Evolutionary conservation across 495 filamentous ascomycete species (phyloP).

Genomic region (Talaromyces stipitatus): DNA sequence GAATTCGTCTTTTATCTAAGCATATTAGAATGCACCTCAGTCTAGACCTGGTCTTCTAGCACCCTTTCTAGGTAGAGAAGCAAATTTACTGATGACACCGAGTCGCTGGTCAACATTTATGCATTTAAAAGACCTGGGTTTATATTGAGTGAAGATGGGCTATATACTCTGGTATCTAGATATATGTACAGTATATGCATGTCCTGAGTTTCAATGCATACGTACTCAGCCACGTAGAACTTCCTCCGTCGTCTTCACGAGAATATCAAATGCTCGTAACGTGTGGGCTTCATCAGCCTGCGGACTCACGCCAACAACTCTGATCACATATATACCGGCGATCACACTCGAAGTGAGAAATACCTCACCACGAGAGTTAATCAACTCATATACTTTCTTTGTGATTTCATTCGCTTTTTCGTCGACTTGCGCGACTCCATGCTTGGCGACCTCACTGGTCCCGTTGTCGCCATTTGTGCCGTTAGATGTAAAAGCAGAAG

Average conservation of each 20-base stretch:
- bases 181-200: neutral
- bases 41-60: no score
- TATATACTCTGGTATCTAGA: neutral
- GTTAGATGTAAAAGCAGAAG: slow-evolving; percentile 13
- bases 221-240: slow-evolving; percentile 20
- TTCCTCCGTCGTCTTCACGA: slow-evolving; percentile 63
- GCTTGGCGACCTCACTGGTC: neutral
- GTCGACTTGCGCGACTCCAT: slow-evolving; percentile 24
- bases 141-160: neutral
- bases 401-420: slow-evolving; percentile 59
- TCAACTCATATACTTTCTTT: slow-evolving; percentile 66
- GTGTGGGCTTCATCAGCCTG: slow-evolving; percentile 66
- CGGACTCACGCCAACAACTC: slow-evolving; percentile 67
- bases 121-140: no score
- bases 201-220: neutral
- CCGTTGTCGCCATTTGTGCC: neutral
- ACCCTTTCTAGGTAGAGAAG: no score
- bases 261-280: slow-evolving; percentile 65
- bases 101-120: no score
- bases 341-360: slow-evolving; percentile 77
- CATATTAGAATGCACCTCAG: no score
- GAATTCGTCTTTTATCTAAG: no score
- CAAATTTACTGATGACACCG: no score
- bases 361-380: slow-evolving; percentile 71
- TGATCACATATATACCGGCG: slow-evolving; percentile 70